A percentile compares a stretch with the other conserved stretches of the same genome.
phyloP scores from a whole-genome alignment of 208 protist species.

The Leishmania gerbilli region DNA sequence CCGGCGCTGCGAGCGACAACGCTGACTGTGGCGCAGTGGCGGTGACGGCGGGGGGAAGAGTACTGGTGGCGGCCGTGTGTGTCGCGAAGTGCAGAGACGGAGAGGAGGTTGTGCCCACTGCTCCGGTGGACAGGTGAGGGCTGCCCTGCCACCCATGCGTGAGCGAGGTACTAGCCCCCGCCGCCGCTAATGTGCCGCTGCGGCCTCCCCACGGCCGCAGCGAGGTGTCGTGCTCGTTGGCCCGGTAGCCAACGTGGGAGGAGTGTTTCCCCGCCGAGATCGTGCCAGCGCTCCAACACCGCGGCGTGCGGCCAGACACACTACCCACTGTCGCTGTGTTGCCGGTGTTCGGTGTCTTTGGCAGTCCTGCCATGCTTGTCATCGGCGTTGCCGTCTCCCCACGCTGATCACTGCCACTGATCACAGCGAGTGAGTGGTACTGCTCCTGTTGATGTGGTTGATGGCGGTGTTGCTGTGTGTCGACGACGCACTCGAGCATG shows the following conservation, averaged over 20 bases:
- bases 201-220: neutral
- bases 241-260: neutral
- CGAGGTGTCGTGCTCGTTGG: neutral
- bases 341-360: conserved; percentile 15
- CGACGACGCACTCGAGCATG: conserved; percentile 30
- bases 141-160: neutral
- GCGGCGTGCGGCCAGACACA: conserved; percentile 14
- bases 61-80: neutral
- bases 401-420: neutral
- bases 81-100: neutral
- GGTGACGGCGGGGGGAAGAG: neutral
- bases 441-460: conserved; percentile 8
- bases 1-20: neutral
- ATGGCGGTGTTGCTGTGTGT: conserved; percentile 8
- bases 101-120: neutral
- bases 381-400: conserved; percentile 7
- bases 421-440: neutral
- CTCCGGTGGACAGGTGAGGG: neutral
- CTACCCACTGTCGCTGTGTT: conserved; percentile 1
- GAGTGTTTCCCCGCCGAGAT: neutral
- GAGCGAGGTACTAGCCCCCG: neutral
- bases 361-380: conserved; percentile 2
- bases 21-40: neutral
- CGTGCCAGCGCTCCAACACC: conserved; percentile 13
- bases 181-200: neutral